Evolutionary conservation across 139 green algal genomes (phyloP).

Genomic region (Micractinium conductrix): DNA sequence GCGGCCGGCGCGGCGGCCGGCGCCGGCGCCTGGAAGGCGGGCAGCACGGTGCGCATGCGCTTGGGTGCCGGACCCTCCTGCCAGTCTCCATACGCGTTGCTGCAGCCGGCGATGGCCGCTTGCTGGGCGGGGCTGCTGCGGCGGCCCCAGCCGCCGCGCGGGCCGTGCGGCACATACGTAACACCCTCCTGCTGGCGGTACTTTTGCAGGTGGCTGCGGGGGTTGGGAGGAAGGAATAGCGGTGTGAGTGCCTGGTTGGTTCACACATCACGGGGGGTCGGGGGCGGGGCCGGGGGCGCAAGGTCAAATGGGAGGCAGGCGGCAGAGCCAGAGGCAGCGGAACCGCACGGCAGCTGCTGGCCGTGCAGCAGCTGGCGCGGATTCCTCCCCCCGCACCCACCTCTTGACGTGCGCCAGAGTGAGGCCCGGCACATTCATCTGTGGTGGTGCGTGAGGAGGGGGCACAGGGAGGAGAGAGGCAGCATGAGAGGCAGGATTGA

Average conservation of each 20-base stretch:
- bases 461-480: too few relatives aligned
- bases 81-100: background rate
- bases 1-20: too few relatives aligned
- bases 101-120: too few relatives aligned
- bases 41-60: background rate
- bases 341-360: too few relatives aligned
- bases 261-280: too few relatives aligned
- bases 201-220: constrained; percentile 29
- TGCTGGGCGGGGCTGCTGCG: too few relatives aligned
- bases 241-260: too few relatives aligned
- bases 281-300: background rate
- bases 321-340: too few relatives aligned
- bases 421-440: constrained; percentile 25
- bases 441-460: too few relatives aligned
- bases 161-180: background rate
- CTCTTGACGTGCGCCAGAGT: constrained; percentile 31
- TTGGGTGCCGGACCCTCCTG: background rate
- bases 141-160: background rate
- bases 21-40: too few relatives aligned
- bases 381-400: background rate
- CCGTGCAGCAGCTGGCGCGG: too few relatives aligned
- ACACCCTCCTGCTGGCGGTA: constrained; percentile 28
- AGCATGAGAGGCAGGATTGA: too few relatives aligned
- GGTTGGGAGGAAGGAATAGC: background rate
- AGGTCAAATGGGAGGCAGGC: background rate